Evolutionary conservation across 1,284 basidiomycete genomes (phyloP).

Genomic region (Flammula alnicola): DNA sequence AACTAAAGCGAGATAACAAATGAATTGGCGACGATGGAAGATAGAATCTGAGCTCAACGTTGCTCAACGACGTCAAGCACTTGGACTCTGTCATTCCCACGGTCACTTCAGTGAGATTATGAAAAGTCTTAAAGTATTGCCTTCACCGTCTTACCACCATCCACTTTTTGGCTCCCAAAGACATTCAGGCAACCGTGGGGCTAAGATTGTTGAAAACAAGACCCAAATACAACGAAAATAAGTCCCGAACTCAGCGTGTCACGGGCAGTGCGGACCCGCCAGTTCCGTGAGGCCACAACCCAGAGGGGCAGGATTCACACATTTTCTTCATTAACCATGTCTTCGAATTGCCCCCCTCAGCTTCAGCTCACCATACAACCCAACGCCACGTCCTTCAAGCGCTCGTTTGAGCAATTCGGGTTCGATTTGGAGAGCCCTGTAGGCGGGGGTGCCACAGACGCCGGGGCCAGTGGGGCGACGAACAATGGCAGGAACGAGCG

Average conservation of each 20-base stretch:
- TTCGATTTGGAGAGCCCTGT: constrained; percentile 51
- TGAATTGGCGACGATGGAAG: too few relatives aligned
- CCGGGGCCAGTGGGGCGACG: constrained; percentile 27
- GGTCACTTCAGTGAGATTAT: too few relatives aligned
- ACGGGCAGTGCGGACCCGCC: neutral
- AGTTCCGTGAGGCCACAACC: neutral
- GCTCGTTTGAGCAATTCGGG: constrained; percentile 59
- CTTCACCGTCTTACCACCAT: too few relatives aligned
- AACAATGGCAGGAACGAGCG: constrained; percentile 40
- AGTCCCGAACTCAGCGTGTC: neutral
- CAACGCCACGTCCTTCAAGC: constrained; percentile 55
- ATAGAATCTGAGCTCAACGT: too few relatives aligned
- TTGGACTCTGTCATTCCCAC: too few relatives aligned
- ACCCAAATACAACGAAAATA: neutral
- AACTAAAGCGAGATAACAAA: too few relatives aligned
- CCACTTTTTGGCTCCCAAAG: too few relatives aligned
- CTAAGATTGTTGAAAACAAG: neutral
- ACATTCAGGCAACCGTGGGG: too few relatives aligned
- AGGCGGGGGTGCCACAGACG: constrained; percentile 26
- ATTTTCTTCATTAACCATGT: constrained; percentile 14
- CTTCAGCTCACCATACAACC: constrained; percentile 48
- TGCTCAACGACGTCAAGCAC: too few relatives aligned
- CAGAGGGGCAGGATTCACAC: neutral
- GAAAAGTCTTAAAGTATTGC: too few relatives aligned
- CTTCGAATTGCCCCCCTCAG: constrained; percentile 41